A percentile compares a stretch with the other conserved stretches of the same genome.
These are phyloP conservation scores for Cyberlindnera suaveolens DNA, from an alignment of 805 yeast species.

Conservation along the genomic window DNA sequence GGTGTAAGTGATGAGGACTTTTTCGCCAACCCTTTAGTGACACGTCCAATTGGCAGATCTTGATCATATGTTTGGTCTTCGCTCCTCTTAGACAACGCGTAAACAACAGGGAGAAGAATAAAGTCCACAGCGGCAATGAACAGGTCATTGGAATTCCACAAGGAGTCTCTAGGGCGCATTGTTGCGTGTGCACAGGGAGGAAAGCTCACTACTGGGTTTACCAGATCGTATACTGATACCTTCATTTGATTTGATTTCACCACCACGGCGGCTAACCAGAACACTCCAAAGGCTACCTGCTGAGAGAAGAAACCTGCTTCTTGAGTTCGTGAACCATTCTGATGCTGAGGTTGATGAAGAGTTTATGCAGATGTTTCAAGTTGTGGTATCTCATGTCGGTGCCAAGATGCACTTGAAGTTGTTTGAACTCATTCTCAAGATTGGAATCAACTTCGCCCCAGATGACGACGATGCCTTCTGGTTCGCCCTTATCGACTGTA, in stretches of 20 bases:
- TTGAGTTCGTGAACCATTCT: conserved; percentile 7
- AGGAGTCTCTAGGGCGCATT: conserved; percentile 4
- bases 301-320: conserved; percentile 3
- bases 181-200: conserved; percentile 1
- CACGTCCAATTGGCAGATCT: too few species aligned
- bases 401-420: conserved; percentile 9
- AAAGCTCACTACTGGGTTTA: not conserved
- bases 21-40: too few species aligned
- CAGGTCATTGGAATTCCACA: conserved; percentile 5
- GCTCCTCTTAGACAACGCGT: too few species aligned
- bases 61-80: too few species aligned
- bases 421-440: conserved; percentile 18
- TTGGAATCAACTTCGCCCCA: conserved; percentile 17
- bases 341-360: conserved; percentile 5
- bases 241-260: not conserved
- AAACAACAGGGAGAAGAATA: too few species aligned
- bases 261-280: conserved; percentile 10
- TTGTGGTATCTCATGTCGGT: conserved; percentile 8
- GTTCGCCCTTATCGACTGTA: conserved; percentile 17
- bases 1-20: too few species aligned
- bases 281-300: conserved; percentile 5
- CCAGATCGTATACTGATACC: not conserved
- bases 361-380: conserved; percentile 10
- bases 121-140: conserved; percentile 2
- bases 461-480: conserved; percentile 17